phyloP scores from a whole-genome alignment of 192 early-diverging fungal species.

The Dissophora globulifera region DNA sequence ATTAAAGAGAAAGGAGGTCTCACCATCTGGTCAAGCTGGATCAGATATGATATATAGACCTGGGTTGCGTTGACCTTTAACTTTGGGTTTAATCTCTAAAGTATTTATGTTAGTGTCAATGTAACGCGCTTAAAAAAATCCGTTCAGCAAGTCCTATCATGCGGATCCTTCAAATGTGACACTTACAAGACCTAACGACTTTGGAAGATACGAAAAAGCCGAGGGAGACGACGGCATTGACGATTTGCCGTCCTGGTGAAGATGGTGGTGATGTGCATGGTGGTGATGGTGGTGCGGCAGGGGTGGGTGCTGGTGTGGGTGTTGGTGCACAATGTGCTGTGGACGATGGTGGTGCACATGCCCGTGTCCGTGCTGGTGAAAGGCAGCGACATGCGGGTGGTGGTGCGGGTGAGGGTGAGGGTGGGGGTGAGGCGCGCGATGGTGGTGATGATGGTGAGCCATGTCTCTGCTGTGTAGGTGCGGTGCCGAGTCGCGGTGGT shows the following conservation, averaged over 20 bases:
- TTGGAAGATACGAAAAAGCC: slow-evolving; percentile 44
- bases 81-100: slow-evolving; percentile 41
- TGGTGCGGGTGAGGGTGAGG: slow-evolving; percentile 6
- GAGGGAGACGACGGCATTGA: slow-evolving; percentile 12
- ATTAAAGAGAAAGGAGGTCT: too few relatives aligned
- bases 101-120: too few relatives aligned
- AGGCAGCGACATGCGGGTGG: neutral
- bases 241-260: slow-evolving; percentile 13
- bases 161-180: neutral
- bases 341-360: slow-evolving; percentile 10
- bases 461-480: neutral
- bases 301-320: slow-evolving; percentile 12
- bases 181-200: slow-evolving; percentile 36
- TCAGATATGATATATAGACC: slow-evolving; percentile 51
- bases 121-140: too few relatives aligned
- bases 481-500: slow-evolving; percentile 1
- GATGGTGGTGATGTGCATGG: slow-evolving; percentile 36
- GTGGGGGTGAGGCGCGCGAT: slow-evolving; percentile 13
- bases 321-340: neutral
- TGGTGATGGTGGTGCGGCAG: slow-evolving; percentile 33
- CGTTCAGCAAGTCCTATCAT: neutral
- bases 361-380: slow-evolving; percentile 9
- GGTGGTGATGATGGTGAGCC: slow-evolving; percentile 15
- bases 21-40: slow-evolving; percentile 53
- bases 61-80: slow-evolving; percentile 50